These are phyloP conservation scores for Eurotiales sp. DNA, from an alignment of 2,329 filamentous ascomycete genomes.

Conservation along the genomic window DNA sequence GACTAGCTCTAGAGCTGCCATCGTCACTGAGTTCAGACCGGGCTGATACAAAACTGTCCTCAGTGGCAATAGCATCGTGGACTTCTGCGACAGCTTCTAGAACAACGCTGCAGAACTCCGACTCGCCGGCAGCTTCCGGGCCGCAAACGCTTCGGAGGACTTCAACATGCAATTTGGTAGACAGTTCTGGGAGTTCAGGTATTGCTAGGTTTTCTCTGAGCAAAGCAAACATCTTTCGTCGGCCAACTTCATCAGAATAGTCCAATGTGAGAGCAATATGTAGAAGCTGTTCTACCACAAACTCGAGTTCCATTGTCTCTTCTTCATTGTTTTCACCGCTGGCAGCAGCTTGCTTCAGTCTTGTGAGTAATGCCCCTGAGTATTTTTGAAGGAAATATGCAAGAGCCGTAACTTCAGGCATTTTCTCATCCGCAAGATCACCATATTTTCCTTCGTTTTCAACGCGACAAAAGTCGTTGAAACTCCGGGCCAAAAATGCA, in stretches of 20 bases:
- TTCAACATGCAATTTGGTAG: conserved; percentile 82
- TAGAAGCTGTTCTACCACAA: conserved; percentile 90
- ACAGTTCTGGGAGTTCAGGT: conserved; percentile 84
- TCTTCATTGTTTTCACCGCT: conserved; percentile 68
- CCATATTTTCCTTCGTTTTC: conserved; percentile 72
- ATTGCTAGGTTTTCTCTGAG: conserved; percentile 81
- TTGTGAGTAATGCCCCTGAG: conserved; percentile 51
- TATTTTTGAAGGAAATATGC: conserved; percentile 84
- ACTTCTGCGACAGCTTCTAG: conserved; percentile 95
- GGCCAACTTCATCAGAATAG: conserved; percentile 95
- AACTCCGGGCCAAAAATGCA: conserved; percentile 84
- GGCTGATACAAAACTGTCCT: conserved; percentile 92
- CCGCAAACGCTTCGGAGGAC: conserved; percentile 81
- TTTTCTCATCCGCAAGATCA: conserved; percentile 78
- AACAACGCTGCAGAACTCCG: conserved; percentile 53
- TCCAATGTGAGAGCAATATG: conserved; percentile 89
- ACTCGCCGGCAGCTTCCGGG: conserved; percentile 45
- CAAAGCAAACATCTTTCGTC: conserved; percentile 91
- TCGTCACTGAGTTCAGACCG: conserved; percentile 75
- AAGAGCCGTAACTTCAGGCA: conserved; percentile 89
- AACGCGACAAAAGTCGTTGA: conserved; percentile 85
- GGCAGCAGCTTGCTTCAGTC: conserved; percentile 34
- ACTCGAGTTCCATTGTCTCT: conserved; percentile 85
- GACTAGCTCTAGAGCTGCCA: conserved; percentile 40
- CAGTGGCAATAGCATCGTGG: conserved; percentile 78